Base-by-base conservation (phyloP, 257 asterid species). In the Nyctanthes arbortristis region DNA sequence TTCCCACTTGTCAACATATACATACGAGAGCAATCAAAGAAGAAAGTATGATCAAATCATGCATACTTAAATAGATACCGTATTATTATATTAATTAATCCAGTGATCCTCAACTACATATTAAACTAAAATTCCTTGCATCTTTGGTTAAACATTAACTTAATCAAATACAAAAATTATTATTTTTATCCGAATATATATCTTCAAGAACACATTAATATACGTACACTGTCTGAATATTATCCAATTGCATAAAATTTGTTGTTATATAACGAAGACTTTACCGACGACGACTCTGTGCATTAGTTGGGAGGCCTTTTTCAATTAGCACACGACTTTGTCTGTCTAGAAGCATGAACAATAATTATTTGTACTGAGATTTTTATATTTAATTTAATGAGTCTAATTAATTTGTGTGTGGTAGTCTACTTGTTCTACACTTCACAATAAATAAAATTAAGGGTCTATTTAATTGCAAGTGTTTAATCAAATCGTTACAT, bases 261-360 rank as follows among this genome's bases (percentile, higher is more conserved):
- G 61, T 75, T 71, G 85, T 83, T 83, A 80, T 69, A 72, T 83
- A 78, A 83, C 88, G 76, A 78, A 49, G 82, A 80, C 75, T 70
- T 39, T 28, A 66, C 73, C 72, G 61, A 14, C n/a, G n/a, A n/a
- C 65, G 59, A 61, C 58, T 35, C 61, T 29, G 70, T 61, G 80
- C 61, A 65, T 65, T 69, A 61, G 86, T 73, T 81, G 82, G 66
- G 40, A 72, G 67, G 87, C 77, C 80, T 34, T 67, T 65, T 30
- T 82, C 87, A 73, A 52, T 52, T 52, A 52, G 8, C 24, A 29
- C 13, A 76, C 56, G 65, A 40, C 69, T n/a, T n/a, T n/a, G n/a
- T n/a, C n/a, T 68, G 60, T 62, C 37, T 69, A 69, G 36, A 61
- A 22, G 60, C 65, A 57, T 58, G 62, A 63, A 11, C 60, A 63